Percentiles rank a stretch among this genome's conserved stretches.
Conservation (phyloP, 148 eudicot species). For the Cornus kousa region DNA sequence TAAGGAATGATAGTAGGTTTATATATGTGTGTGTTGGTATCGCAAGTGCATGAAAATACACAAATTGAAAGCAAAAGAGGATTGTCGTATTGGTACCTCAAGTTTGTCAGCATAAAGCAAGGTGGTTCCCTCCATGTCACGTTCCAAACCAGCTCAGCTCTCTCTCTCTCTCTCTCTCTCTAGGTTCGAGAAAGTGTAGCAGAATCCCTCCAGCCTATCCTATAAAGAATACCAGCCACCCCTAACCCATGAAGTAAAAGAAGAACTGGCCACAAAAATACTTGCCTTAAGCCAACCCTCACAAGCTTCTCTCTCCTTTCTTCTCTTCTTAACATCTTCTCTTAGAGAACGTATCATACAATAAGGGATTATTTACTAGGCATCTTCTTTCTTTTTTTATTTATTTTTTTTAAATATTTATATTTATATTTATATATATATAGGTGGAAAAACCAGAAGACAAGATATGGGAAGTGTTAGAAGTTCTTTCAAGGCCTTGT, state of each 20-base stretch:
- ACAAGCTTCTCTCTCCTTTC: not conserved
- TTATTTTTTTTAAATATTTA: not conserved
- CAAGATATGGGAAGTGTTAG: conserved; percentile 14
- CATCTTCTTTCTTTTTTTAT: not conserved
- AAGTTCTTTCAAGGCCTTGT: conserved; percentile 20
- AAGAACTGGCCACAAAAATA: conserved; percentile 4
- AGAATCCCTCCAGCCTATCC: conserved; percentile 47
- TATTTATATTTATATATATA: not conserved
- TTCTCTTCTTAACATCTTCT: not conserved
- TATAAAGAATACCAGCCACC: conserved; percentile 50
- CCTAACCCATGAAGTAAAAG: conserved; percentile 23
- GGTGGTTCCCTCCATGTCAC: conserved; percentile 1
- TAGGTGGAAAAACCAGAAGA: not conserved
- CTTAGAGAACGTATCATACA: not conserved
- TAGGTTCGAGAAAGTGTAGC: conserved; percentile 39
- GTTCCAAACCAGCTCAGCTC: conserved; percentile 8
- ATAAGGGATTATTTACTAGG: not conserved
- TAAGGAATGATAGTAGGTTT: conserved; percentile 15
- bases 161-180: conserved; percentile 21
- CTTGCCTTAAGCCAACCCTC: not conserved
- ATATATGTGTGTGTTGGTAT: not conserved
- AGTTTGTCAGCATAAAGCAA: conserved; percentile 13
- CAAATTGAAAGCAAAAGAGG: conserved; percentile 15
- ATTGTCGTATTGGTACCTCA: conserved; percentile 8
- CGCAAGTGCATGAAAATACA: conserved; percentile 24